Evolutionary conservation across 2,329 filamentous ascomycete species (phyloP), one percentile per base, ranked within the genome.

Genomic region (Ilyonectria robusta): DNA sequence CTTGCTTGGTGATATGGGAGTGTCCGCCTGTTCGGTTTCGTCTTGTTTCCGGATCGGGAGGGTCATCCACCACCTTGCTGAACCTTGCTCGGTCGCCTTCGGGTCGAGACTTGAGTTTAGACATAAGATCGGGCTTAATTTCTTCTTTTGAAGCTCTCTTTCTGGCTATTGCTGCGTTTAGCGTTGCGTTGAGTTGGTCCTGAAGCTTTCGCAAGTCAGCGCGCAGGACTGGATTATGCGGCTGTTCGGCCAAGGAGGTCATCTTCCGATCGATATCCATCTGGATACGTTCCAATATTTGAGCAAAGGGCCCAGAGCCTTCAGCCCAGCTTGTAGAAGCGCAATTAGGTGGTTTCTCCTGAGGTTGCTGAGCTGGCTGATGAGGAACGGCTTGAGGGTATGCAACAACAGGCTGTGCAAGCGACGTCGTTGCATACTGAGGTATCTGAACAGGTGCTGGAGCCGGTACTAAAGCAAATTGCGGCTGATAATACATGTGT

Each of bases 251-350:
- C 19, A 80, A 55, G n/a, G 70, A 65, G 10, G 66, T 63, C 64
- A 75, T 72, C 51, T 75, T 75, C 2, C 62, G 56, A 26, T 80
- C 74, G 17, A 81, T 72, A 4, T 70, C 35, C 23, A 51, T 67
- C 60, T 81, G 78, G 13, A 81, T 69, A 8, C 59, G 57, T 31
- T 74, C 70, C 19, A 81, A 47, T 4, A 78, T 66, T 19, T 69
- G 70, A 19, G 67, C 55, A 58, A 69, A 66, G 2, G 62, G 55
- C 1, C 59, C 69, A n/a, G 73, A 65, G 15, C 35, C 59, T 6
- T 62, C 29, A 11, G 46, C 21, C 50, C 37, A 51, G 17, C 40
- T 37, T 10, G 50, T 35, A 7, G 59, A 46, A 23, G 29, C 13
- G 19, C 48, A 10, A 7, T 4, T 21, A 11, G 23, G 53, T 23